Evolutionary conservation across 2,329 filamentous ascomycete species (phyloP), one percentile per base, ranked within the genome.

Genomic region (Cladosporium sp.): DNA sequence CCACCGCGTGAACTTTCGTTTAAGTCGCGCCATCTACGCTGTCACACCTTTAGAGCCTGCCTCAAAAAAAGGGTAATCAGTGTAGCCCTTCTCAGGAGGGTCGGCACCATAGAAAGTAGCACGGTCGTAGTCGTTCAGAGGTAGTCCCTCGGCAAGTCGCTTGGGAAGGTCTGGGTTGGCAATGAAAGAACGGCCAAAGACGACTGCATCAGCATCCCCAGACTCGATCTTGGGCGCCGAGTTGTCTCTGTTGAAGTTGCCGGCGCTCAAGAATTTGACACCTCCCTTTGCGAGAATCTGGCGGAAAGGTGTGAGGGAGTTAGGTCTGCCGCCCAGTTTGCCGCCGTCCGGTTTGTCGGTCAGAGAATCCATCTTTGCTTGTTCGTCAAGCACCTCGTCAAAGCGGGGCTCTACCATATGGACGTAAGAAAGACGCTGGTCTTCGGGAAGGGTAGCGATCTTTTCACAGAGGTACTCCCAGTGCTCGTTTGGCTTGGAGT

Each of bases 321-420:
- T 71, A 1, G 69, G 68, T 83, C 80, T 1, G 71, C 30, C 38
- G 83, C 80, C 1, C 69, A 68, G 28, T 68, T 72, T 61, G 18
- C 41, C 41, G 14, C 64, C 57, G 14, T 67, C 21, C 15, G 49
- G 51, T 57, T 68, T 67, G 12, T 67, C 66, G 14, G 70, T 67
- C 5, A 73, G 64, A 28, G 71, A 68, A 30, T 71, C 69, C 66
- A 72, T 38, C 59, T 73, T 73, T 14, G 68, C 67, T 54, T 71
- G 62, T 67, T 73, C 71, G 55, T 71, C 69, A 8, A 73, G 67
- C 5, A 72, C 70, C 1, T 82, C 82, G 0, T 79, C 75, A 4
- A 87, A 76, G 0, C 86, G 81, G 0, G 86, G 81, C 71, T 90
- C 86, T 3, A 90, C 77, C 0, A 88, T 68, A 72, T 89, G 87